phyloP scores from a whole-genome alignment of 306 rosid species.

The Cercis canadensis region DNA sequence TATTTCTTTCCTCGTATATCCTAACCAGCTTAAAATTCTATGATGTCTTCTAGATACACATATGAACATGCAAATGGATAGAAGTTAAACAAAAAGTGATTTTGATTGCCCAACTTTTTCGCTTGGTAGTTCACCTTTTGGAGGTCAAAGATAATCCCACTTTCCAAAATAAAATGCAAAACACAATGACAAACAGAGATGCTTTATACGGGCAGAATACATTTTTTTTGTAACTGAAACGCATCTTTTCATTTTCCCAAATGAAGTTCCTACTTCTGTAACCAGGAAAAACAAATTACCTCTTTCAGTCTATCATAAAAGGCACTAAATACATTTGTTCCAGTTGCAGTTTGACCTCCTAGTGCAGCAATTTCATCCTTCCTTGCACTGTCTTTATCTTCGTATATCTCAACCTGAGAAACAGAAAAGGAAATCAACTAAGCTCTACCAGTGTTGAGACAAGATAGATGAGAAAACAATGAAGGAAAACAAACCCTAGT shows the following conservation, averaged over 20 bases:
- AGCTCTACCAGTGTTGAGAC: background rate
- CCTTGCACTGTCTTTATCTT: constrained; percentile 84
- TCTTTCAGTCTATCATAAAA: constrained; percentile 95
- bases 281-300: constrained; percentile 45
- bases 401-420: constrained; percentile 78
- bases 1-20: background rate
- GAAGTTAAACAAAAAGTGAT: background rate
- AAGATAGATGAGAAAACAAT: background rate
- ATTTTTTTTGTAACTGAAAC: too few species aligned
- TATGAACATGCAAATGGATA: background rate
- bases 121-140: background rate
- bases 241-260: background rate
- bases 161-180: background rate
- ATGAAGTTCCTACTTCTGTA: background rate
- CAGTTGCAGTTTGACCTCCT: constrained; percentile 94
- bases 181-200: background rate
- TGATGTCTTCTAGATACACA: background rate
- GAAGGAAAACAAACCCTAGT: background rate
- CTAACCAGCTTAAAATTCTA: background rate
- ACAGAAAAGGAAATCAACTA: constrained; percentile 16
- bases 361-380: constrained; percentile 96
- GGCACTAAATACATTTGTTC: constrained; percentile 90
- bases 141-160: background rate
- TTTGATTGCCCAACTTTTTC: background rate
- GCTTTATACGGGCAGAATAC: background rate